A percentile compares a stretch with the other conserved stretches of the same genome.
Conservation (phyloP, 345 rosid genomes). For the Murraya paniculata region DNA sequence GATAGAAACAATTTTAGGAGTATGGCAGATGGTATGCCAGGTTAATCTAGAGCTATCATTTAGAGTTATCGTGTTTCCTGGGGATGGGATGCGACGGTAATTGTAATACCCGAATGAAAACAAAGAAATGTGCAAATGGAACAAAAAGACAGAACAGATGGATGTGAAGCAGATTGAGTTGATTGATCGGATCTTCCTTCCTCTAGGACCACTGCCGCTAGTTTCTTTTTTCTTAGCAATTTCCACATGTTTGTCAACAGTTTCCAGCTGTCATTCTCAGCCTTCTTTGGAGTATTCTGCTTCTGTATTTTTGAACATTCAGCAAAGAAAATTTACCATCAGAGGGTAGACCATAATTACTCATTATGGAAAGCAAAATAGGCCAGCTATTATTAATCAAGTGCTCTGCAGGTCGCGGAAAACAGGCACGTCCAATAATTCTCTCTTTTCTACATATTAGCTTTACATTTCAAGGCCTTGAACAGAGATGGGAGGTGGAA, state of each 20-base stretch:
- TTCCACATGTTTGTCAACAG: background rate
- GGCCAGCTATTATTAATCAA: too few species aligned
- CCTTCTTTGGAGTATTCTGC: background rate
- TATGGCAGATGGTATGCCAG: background rate
- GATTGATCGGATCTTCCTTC: background rate
- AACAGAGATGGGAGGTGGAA: too few species aligned
- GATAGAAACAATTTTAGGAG: background rate
- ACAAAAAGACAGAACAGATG: background rate
- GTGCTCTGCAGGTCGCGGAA: too few species aligned
- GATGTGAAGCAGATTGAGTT: background rate
- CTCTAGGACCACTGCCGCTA: background rate
- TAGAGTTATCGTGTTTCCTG: background rate
- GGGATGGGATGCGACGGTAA: background rate
- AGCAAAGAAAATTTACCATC: background rate
- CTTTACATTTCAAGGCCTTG: too few species aligned
- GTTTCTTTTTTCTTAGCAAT: background rate
- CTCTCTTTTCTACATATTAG: too few species aligned
- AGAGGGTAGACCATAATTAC: background rate
- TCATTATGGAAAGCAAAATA: background rate
- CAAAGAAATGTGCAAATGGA: slow-evolving; percentile 2
- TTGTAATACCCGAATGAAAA: background rate
- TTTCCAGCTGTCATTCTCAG: background rate
- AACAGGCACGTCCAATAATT: too few species aligned
- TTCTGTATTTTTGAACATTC: background rate
- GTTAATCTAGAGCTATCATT: background rate